Conservation (phyloP, 257 asterid species). For the Anisodus tanguticus region DNA sequence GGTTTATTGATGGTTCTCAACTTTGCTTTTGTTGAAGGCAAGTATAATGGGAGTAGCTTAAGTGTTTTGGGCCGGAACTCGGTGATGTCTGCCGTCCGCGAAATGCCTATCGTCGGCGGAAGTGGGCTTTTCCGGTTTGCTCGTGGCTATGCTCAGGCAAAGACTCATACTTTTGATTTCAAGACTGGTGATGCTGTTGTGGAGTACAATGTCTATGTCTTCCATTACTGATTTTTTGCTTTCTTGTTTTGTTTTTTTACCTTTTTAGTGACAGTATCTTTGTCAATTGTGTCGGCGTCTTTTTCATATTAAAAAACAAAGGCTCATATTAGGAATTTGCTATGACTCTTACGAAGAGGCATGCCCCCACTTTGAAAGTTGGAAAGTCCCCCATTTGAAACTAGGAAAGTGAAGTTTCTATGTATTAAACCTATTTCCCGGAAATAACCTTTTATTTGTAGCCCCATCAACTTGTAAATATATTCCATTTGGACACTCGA, state of each 20-base stretch:
- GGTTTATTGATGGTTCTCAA: constrained; percentile 41
- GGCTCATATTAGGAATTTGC: background rate
- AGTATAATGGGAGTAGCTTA: constrained; percentile 46
- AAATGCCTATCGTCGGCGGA: constrained; percentile 48
- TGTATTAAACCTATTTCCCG: too few relatives aligned
- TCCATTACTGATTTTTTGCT: constrained; percentile 39
- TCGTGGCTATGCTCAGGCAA: constrained; percentile 42
- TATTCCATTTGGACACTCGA: too few relatives aligned
- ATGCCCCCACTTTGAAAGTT: too few relatives aligned
- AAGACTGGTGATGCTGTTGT: constrained; percentile 42
- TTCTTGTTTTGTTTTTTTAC: background rate
- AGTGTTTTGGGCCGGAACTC: constrained; percentile 44
- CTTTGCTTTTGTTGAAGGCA: constrained; percentile 42
- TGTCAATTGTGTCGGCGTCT: background rate
- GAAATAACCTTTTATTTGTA: too few relatives aligned
- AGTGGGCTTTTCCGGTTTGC: constrained; percentile 47
- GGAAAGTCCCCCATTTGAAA: too few relatives aligned
- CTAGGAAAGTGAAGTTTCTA: too few relatives aligned
- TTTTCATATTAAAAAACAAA: too few relatives aligned
- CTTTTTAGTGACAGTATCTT: background rate
- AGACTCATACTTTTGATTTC: constrained; percentile 28
- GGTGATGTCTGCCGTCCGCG: constrained; percentile 27
- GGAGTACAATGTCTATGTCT: constrained; percentile 42
- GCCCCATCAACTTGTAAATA: too few relatives aligned
- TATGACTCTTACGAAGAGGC: background rate